These are phyloP conservation scores for Teratosphaeria destructans DNA, from an alignment of 2,329 filamentous ascomycete species.

Conservation along the genomic window DNA sequence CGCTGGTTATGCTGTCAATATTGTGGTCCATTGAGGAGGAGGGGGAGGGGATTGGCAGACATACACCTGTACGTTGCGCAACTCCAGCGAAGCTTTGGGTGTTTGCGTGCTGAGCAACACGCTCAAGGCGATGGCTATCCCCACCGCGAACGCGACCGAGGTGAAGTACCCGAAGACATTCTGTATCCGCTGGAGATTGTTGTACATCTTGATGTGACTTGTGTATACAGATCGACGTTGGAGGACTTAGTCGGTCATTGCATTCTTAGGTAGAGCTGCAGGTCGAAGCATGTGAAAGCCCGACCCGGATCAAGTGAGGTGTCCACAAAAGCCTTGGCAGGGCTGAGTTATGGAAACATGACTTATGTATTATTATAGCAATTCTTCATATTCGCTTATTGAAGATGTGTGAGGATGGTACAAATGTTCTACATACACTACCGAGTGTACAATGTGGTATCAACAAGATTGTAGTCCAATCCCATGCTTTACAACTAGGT, in stretches of 20 bases:
- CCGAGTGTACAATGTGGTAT: too few relatives aligned
- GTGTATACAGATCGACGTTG: not conserved
- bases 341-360: not conserved
- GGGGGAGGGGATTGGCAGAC: conserved; percentile 16
- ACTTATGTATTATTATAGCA: too few relatives aligned
- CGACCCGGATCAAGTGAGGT: not conserved
- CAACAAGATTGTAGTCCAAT: too few relatives aligned
- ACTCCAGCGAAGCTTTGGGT: conserved; percentile 53
- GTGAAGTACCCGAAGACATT: conserved; percentile 98
- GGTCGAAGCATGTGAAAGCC: not conserved
- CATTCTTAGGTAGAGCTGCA: not conserved
- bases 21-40: not conserved
- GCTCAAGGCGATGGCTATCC: conserved; percentile 67
- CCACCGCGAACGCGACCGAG: conserved; percentile 76
- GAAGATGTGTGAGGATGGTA: too few relatives aligned
- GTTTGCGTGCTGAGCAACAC: conserved; percentile 61
- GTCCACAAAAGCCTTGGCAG: not conserved
- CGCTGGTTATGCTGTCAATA: conserved; percentile 44
- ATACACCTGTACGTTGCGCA: conserved; percentile 80
- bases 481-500: too few relatives aligned
- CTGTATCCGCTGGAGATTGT: conserved; percentile 71
- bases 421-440: too few relatives aligned
- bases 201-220: conserved; percentile 61
- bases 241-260: not conserved
- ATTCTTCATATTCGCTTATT: too few relatives aligned